These are phyloP conservation scores for Trichocladium antarcticum DNA, from an alignment of 495 filamentous ascomycete genomes.

Conservation along the genomic window DNA sequence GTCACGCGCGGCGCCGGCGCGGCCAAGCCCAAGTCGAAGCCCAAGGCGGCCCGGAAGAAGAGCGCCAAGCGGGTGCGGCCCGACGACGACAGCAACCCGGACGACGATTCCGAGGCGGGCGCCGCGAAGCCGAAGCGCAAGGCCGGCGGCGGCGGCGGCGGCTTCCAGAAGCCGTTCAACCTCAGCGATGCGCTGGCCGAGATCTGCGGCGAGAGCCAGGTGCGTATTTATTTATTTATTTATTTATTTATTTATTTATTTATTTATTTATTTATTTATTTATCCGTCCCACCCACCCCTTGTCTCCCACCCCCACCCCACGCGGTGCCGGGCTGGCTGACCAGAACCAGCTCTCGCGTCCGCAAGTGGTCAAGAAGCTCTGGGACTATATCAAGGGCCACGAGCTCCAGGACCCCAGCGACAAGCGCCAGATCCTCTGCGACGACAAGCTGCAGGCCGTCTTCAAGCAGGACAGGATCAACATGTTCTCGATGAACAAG, in stretches of 20 bases:
- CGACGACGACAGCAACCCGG: constrained; percentile 73
- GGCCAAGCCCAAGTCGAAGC: constrained; percentile 32
- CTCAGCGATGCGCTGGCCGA: constrained; percentile 39
- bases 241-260: too few species aligned
- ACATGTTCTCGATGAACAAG: constrained; percentile 98
- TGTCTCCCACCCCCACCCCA: too few species aligned
- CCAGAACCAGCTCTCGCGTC: constrained; percentile 62
- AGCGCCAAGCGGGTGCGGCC: constrained; percentile 62
- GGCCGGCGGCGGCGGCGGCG: constrained; percentile 38
- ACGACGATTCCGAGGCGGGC: constrained; percentile 47
- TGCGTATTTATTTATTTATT: constrained; percentile 30
- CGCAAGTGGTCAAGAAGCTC: constrained; percentile 87
- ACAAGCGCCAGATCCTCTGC: constrained; percentile 84
- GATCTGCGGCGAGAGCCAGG: constrained; percentile 50
- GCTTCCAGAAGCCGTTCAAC: constrained; percentile 44
- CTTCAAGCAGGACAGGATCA: constrained; percentile 80
- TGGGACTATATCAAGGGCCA: constrained; percentile 88
- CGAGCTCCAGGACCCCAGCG: constrained; percentile 77
- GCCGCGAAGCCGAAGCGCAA: constrained; percentile 42
- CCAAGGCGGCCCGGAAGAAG: constrained; percentile 55
- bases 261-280: too few species aligned
- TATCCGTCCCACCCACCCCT: too few species aligned
- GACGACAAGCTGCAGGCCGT: constrained; percentile 82
- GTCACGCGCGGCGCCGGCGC: constrained; percentile 56
- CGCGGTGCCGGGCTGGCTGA: neutral